Evolutionary conservation across 1,284 basidiomycete genomes (phyloP).

Genomic region (Agaricales sp.): DNA sequence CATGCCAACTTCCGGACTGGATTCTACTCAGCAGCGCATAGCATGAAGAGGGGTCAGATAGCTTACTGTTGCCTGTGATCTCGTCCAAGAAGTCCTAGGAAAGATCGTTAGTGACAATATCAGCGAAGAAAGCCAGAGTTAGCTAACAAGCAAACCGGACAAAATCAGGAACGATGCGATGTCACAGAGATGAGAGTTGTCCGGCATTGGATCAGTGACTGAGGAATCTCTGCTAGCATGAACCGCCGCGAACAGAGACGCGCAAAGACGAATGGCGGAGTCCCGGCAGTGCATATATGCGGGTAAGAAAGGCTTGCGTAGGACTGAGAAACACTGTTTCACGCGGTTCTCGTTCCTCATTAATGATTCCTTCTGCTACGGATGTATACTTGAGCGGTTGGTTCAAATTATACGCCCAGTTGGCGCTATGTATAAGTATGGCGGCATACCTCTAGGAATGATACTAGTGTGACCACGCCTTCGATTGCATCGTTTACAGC

Average conservation of each 20-base stretch:
- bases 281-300: slow-evolving; percentile 1
- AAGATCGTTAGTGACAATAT: background rate
- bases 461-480: background rate
- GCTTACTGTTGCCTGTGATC: background rate
- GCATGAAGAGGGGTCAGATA: background rate
- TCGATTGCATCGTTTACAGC: background rate
- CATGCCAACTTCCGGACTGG: background rate
- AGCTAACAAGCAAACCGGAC: background rate
- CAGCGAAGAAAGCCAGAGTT: background rate
- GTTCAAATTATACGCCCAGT: no score
- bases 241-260: background rate
- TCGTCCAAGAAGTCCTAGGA: background rate
- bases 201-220: background rate
- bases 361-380: no score
- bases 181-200: background rate
- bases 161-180: background rate
- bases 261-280: background rate
- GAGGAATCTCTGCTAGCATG: background rate
- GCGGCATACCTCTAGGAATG: background rate
- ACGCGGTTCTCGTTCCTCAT: background rate
- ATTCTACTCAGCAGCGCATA: background rate
- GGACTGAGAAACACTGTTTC: background rate
- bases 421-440: no score
- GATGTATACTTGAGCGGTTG: no score
- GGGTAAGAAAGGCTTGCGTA: background rate